Percentiles rank a stretch among this genome's conserved stretches.
Evolutionary conservation across 2,329 filamentous ascomycete species (phyloP).

Genomic region (Sclerotinia borealis): DNA sequence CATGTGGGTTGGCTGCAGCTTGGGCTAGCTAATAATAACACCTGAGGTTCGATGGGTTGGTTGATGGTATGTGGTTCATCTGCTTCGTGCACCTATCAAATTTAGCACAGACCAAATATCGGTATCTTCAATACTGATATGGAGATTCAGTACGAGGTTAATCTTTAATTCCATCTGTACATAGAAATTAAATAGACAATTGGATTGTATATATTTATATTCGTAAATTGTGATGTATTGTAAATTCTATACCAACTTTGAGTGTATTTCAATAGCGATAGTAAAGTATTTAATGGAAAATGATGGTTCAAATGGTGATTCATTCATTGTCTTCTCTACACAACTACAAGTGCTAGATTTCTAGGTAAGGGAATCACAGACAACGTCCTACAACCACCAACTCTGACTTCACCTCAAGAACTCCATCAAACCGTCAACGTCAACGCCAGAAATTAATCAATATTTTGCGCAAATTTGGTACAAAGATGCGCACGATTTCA

Average conservation of each 20-base stretch:
- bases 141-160: conserved; percentile 8
- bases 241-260: not conserved
- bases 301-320: not conserved
- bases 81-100: conserved; percentile 4
- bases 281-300: not conserved
- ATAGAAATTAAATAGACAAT: not conserved
- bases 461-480: conserved; percentile 8
- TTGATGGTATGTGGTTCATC: no score
- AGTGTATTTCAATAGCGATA: not conserved
- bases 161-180: not conserved
- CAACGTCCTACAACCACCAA: conserved; percentile 14
- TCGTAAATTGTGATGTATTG: conserved; percentile 3
- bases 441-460: conserved; percentile 13
- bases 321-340: conserved; percentile 8
- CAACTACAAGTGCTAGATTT: conserved; percentile 11
- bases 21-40: not conserved
- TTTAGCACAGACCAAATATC: not conserved
- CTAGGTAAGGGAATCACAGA: conserved; percentile 12
- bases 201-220: not conserved
- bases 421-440: conserved; percentile 11
- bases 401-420: conserved; percentile 5
- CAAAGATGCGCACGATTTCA: conserved; percentile 12
- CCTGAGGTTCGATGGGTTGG: conserved; percentile 1
- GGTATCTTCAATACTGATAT: conserved; percentile 3
- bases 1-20: conserved; percentile 7